Percentiles rank a stretch among this genome's conserved stretches.
Evolutionary conservation across 176 grass and related monocot species (phyloP).

Genomic region (Lolium multiflorum): DNA sequence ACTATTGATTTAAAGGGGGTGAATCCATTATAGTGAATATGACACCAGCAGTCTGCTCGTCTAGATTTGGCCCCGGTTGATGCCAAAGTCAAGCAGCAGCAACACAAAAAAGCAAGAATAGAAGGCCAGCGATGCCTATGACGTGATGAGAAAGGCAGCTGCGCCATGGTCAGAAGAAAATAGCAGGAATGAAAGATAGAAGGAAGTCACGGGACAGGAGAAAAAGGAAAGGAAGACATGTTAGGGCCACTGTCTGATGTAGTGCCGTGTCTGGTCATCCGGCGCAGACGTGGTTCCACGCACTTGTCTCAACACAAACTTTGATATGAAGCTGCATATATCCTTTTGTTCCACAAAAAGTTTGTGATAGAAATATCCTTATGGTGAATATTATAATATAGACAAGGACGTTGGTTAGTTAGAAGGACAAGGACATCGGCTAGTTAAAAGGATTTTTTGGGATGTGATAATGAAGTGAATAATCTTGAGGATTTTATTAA

Average conservation of each 20-base stretch:
- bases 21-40: neutral
- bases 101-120: neutral
- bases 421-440: neutral
- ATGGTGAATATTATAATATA: neutral
- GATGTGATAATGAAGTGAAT: too few species aligned
- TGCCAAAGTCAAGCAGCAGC: neutral
- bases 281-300: neutral
- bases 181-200: neutral
- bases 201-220: neutral
- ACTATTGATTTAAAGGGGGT: neutral
- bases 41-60: neutral
- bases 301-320: neutral
- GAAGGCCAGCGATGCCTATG: neutral
- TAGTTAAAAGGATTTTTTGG: too few species aligned
- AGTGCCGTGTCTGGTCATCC: neutral
- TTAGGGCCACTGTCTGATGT: neutral
- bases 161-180: constrained; percentile 7
- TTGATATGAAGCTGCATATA: neutral
- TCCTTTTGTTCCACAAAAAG: neutral
- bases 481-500: too few species aligned
- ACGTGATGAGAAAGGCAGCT: neutral
- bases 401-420: neutral
- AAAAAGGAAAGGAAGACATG: neutral
- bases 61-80: neutral
- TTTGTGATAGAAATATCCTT: neutral